Conservation (phyloP, 345 rosid species). For the Isatis tinctoria region DNA sequence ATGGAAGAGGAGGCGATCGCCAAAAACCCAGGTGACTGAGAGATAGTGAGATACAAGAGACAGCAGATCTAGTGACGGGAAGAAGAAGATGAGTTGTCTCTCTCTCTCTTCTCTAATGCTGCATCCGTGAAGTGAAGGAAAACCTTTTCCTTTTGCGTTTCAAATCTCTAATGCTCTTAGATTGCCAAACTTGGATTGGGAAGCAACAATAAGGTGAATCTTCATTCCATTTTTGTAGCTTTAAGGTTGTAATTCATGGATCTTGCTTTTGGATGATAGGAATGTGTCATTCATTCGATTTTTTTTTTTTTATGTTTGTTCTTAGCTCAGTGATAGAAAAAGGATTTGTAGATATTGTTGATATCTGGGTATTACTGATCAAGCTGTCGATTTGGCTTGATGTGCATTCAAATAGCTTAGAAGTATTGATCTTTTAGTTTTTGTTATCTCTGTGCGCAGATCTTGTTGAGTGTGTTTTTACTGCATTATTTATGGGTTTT, state of each 20-base stretch:
- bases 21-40: too few species aligned
- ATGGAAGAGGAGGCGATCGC: too few species aligned
- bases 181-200: too few species aligned
- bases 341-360: slow-evolving; percentile 2
- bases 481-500: not conserved
- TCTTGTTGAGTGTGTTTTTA: slow-evolving; percentile 15
- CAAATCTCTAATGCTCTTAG: too few species aligned
- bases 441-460: slow-evolving; percentile 6
- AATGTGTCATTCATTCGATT: slow-evolving; percentile 18
- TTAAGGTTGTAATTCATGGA: slow-evolving; percentile 21
- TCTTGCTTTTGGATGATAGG: slow-evolving; percentile 17
- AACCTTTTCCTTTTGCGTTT: too few species aligned
- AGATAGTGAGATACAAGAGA: too few species aligned
- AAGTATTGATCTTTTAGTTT: not conserved
- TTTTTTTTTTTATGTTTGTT: too few species aligned
- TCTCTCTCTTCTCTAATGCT: too few species aligned
- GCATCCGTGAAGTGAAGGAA: too few species aligned
- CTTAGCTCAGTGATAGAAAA: slow-evolving; percentile 12
- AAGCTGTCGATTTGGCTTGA: slow-evolving; percentile 15
- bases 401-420: not conserved
- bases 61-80: too few species aligned
- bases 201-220: slow-evolving; percentile 17
- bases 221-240: not conserved
- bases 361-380: slow-evolving; percentile 8
- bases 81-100: too few species aligned